These are phyloP conservation scores for Hymenoscyphus fraxineus DNA, from an alignment of 2,329 filamentous ascomycete species.

Conservation along the genomic window DNA sequence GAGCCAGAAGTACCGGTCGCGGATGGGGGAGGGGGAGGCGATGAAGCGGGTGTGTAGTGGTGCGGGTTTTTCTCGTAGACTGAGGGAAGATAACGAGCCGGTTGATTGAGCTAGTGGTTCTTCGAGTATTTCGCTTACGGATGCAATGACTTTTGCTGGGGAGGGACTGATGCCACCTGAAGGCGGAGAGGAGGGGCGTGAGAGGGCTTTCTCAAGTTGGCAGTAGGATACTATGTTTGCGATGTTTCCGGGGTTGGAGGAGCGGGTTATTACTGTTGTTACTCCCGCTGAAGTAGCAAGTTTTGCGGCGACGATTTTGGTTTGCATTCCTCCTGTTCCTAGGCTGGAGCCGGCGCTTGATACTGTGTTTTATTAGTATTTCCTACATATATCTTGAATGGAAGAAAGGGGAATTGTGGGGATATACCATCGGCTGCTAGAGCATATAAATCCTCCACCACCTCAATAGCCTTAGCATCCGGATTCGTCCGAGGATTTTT, in stretches of 20 bases:
- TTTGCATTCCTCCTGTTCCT: conserved; percentile 95
- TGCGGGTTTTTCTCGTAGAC: conserved; percentile 35
- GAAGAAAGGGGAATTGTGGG: background rate
- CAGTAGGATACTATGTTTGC: conserved; percentile 79
- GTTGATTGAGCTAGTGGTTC: conserved; percentile 37
- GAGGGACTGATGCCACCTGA: conserved; percentile 16
- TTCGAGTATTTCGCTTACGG: conserved; percentile 15
- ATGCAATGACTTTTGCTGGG: conserved; percentile 18
- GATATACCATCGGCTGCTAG: conserved; percentile 72
- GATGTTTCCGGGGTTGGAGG: conserved; percentile 91
- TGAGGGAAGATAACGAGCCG: conserved; percentile 40
- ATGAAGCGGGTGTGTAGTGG: conserved; percentile 92
- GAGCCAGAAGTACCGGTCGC: conserved; percentile 96
- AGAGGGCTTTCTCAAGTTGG: conserved; percentile 52
- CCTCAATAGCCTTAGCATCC: conserved; percentile 84
- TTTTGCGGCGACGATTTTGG: conserved; percentile 90
- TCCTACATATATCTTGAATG: background rate
- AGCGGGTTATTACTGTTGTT: conserved; percentile 91
- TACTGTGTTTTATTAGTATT: conserved; percentile 46
- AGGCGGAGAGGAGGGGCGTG: conserved; percentile 16
- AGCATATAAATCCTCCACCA: conserved; percentile 82
- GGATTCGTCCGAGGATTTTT: conserved; percentile 85
- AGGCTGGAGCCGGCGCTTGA: conserved; percentile 84
- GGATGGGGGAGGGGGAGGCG: conserved; percentile 76
- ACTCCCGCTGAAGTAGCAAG: conserved; percentile 92